phyloP scores from a whole-genome alignment of 371 early-diverging fungal genomes.

The Mucor piriformis region DNA sequence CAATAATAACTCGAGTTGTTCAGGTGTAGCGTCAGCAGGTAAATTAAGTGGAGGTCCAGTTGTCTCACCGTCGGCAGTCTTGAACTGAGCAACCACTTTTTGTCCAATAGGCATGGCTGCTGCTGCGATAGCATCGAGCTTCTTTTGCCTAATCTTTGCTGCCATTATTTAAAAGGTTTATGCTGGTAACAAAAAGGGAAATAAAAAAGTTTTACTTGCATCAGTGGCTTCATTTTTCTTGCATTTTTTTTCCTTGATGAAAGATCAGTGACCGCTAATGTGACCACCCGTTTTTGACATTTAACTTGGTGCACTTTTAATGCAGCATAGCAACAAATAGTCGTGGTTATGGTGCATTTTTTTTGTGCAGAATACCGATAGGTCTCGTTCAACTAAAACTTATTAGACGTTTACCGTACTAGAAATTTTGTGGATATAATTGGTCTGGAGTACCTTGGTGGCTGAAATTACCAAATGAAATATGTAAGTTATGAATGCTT shows the following conservation, averaged over 20 bases:
- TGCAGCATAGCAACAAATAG: background rate
- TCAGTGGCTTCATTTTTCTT: background rate
- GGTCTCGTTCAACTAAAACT: no score
- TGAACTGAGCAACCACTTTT: conserved; percentile 81
- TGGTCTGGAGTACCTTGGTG: no score
- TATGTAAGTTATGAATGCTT: no score
- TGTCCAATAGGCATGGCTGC: conserved; percentile 51
- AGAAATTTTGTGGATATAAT: no score
- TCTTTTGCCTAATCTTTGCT: conserved; percentile 36
- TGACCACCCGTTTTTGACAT: no score
- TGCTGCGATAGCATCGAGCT: conserved; percentile 37
- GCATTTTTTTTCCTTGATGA: no score
- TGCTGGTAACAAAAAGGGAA: background rate
- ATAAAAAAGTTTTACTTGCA: background rate
- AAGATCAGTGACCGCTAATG: no score
- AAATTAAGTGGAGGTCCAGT: conserved; percentile 87
- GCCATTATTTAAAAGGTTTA: conserved; percentile 24
- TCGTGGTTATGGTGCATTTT: no score
- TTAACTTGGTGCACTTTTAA: background rate
- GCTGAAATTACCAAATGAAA: no score
- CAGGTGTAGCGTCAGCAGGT: conserved; percentile 82
- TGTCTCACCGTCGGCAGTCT: conserved; percentile 77
- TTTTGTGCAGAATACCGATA: no score
- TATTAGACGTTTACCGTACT: no score
- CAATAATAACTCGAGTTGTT: conserved; percentile 84